These are phyloP conservation scores for Nakaseomyces delphensis DNA, from an alignment of 1,139 yeast genomes.

Conservation along the genomic window DNA sequence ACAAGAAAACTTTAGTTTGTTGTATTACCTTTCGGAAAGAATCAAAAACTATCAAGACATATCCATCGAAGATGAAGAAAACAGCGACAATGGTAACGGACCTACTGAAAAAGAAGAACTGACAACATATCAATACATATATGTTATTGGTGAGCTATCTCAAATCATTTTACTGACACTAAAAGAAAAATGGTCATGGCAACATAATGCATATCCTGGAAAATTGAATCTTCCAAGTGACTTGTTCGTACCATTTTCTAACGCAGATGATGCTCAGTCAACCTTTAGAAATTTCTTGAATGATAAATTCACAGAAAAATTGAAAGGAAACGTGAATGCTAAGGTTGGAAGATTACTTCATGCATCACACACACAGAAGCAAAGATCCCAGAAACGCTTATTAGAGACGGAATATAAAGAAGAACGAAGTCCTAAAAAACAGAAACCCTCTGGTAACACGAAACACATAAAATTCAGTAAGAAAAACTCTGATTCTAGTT, in stretches of 20 bases:
- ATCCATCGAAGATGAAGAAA: conserved; percentile 32
- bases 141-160: conserved; percentile 63
- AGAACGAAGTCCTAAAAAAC: conserved; percentile 8
- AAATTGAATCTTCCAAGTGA: conserved; percentile 60
- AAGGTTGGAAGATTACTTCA: conserved; percentile 24
- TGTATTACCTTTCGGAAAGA: conserved; percentile 70
- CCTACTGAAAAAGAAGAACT: conserved; percentile 29
- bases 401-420: conserved; percentile 21
- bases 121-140: conserved; percentile 22
- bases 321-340: conserved; percentile 22
- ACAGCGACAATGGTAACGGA: conserved; percentile 21
- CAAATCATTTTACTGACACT: conserved; percentile 55
- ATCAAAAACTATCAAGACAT: conserved; percentile 71
- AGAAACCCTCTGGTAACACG: neutral
- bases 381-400: conserved; percentile 26
- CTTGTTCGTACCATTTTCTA: conserved; percentile 48
- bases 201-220: conserved; percentile 74
- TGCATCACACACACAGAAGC: conserved; percentile 27
- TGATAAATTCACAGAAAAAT: conserved; percentile 16
- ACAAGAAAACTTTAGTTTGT: conserved; percentile 58
- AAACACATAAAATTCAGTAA: neutral
- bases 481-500: neutral
- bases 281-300: conserved; percentile 26
- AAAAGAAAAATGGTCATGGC: conserved; percentile 57
- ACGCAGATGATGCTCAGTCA: conserved; percentile 32